Conservation (phyloP, 2,329 filamentous ascomycete genomes). For the Thielaviopsis euricoi region DNA sequence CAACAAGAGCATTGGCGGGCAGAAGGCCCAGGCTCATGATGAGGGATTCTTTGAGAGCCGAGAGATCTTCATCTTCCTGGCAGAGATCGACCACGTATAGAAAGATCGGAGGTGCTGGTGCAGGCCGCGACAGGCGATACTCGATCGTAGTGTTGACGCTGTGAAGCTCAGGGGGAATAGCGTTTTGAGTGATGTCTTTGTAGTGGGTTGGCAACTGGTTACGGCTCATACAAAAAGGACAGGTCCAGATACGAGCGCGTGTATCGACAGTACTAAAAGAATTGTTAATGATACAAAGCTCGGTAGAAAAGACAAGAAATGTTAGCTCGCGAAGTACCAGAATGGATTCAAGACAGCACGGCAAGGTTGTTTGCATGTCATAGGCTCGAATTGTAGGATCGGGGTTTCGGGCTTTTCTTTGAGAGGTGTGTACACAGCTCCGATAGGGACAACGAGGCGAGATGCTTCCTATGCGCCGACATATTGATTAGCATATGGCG, state of each 20-base stretch:
- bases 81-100: conserved; percentile 78
- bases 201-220: conserved; percentile 74
- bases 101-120: conserved; percentile 75
- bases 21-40: conserved; percentile 73
- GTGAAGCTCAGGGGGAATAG: conserved; percentile 70
- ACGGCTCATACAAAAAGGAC: conserved; percentile 70
- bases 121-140: conserved; percentile 64
- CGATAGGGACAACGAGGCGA: conserved; percentile 86
- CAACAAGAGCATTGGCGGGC: conserved; percentile 66
- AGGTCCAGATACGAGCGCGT: conserved; percentile 73
- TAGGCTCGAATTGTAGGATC: conserved; percentile 84
- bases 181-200: conserved; percentile 73
- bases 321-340: conserved; percentile 40
- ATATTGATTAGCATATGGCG: too few species aligned
- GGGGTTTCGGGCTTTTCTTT: conserved; percentile 89
- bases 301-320: too few species aligned
- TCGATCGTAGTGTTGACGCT: conserved; percentile 78
- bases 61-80: conserved; percentile 73
- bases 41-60: conserved; percentile 69
- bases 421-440: conserved; percentile 83
- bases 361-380: conserved; percentile 92
- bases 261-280: conserved; percentile 58
- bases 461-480: conserved; percentile 57
- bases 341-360: conserved; percentile 92
- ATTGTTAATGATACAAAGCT: background rate